Evolutionary conservation across 805 yeast species (phyloP).

Genomic region (Sporopachydermia lactativora): DNA sequence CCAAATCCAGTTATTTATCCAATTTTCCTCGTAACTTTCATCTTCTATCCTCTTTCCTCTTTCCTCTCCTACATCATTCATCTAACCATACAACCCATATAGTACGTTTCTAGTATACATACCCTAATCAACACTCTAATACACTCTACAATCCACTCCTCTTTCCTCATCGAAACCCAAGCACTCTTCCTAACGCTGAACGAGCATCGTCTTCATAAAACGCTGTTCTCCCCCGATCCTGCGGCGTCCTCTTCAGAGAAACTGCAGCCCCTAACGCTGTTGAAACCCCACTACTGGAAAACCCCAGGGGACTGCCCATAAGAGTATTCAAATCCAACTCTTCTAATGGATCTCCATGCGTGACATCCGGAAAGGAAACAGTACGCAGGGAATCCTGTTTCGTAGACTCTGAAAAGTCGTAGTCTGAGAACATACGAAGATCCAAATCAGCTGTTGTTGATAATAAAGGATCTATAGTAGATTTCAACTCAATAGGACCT

Average conservation of each 20-base stretch:
- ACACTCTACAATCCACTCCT: not conserved
- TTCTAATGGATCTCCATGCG: not conserved
- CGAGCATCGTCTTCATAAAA: not conserved
- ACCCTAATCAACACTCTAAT: not conserved
- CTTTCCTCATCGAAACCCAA: not conserved
- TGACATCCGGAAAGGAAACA: not conserved
- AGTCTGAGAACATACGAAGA: not conserved
- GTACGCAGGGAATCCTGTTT: not conserved
- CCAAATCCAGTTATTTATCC: no score
- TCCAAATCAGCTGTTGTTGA: not conserved
- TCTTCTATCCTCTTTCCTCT: no score
- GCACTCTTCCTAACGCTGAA: not conserved
- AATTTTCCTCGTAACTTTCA: no score
- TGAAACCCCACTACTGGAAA: not conserved
- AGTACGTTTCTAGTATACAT: not conserved
- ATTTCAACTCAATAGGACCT: not conserved
- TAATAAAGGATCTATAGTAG: not conserved
- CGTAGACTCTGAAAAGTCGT: not conserved
- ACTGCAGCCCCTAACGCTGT: not conserved
- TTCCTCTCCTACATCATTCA: no score
- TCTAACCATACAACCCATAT: no score
- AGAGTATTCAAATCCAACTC: not conserved
- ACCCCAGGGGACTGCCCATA: slow-evolving; percentile 1
- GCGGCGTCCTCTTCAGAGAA: not conserved
- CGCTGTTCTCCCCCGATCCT: not conserved